A percentile compares a stretch with the other conserved stretches of the same genome.
These are phyloP conservation scores for Tolypocladium cylindrosporum DNA, from an alignment of 2,329 filamentous ascomycete species.

Conservation along the genomic window DNA sequence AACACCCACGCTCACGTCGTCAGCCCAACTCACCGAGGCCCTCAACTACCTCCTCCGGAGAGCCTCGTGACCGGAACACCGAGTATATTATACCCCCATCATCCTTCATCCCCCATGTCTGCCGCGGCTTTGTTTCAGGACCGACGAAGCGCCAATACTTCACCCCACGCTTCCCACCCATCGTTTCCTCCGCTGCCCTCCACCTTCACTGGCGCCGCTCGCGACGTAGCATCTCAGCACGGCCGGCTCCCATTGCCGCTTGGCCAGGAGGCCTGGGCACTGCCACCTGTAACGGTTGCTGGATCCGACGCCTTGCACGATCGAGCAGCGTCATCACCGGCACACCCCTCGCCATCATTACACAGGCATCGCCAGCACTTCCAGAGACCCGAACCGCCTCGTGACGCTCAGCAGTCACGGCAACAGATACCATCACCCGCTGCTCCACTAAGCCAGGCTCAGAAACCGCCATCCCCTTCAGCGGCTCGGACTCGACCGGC, in stretches of 20 bases:
- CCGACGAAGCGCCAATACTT: not conserved
- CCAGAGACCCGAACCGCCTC: not conserved
- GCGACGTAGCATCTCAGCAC: not conserved
- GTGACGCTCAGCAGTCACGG: not conserved
- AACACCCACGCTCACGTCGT: conserved; percentile 13
- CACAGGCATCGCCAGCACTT: not conserved
- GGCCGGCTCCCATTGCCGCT: not conserved
- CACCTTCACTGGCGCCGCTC: not conserved
- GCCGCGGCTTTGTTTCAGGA: not conserved
- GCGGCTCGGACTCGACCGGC: not conserved
- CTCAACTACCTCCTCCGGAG: conserved; percentile 16
- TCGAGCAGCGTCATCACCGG: not conserved
- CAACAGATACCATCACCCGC: not conserved
- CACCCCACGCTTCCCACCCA: not conserved
- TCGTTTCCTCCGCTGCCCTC: not conserved
- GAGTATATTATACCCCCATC: conserved; percentile 4
- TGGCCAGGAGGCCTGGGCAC: not conserved
- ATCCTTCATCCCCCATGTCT: conserved; percentile 5
- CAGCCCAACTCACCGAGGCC: conserved; percentile 15
- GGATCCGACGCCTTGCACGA: not conserved
- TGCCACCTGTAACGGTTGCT: not conserved
- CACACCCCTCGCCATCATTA: not conserved
- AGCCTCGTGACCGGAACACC: conserved; percentile 11
- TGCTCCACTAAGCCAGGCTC: not conserved
- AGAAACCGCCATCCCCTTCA: not conserved